Evolutionary conservation across 139 green algal species (phyloP), one percentile per base, ranked within the genome.

Genomic region (Chlamydomonas incerta): DNA sequence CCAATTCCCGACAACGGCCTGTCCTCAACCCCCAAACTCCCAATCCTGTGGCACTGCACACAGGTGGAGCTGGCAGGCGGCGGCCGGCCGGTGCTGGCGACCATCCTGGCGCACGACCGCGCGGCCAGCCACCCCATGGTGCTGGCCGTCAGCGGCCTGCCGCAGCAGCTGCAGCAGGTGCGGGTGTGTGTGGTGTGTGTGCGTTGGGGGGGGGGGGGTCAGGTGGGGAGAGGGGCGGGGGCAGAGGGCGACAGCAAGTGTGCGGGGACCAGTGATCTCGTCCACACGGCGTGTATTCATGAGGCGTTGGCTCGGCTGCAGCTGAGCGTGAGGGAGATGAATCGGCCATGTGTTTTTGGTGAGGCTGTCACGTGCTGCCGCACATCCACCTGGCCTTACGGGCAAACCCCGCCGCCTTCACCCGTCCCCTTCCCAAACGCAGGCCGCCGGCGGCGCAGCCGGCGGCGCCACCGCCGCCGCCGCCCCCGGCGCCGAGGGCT

Each of bases 31-130:
- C n/a, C n/a, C n/a, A n/a, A n/a, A n/a, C n/a, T n/a, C n/a, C n/a
- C n/a, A n/a, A n/a, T n/a, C n/a, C n/a, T n/a, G n/a, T n/a, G n/a
- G n/a, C n/a, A 5, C 41, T 50, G 41, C 41, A 50, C 41, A 8
- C 47, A 79, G 74, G 76, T 82, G 41, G 85, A 89, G 72, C 73
- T 92, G 29, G 86, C 80, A 26, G 80, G 80, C 1, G 93, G 91
- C 37, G 72, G 90, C 26, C 87, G 88, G 31, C 90, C 93, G 3
- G 73, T 93, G 60, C 82, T 96, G 34, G 93, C 92, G 69, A 66
- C 67, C 10, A 76, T 96, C 9, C 66, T 96, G 68, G 88, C 96
- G 81, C 90, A 94, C 31, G 93, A 96, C 87, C 77, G 90, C 41
- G 70, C 88, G 1, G 55, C 93, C 0, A n/a, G 26, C 8, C 60